phyloP scores from a whole-genome alignment of 1,284 basidiomycete genomes.

The Cryptococcus sp. region DNA sequence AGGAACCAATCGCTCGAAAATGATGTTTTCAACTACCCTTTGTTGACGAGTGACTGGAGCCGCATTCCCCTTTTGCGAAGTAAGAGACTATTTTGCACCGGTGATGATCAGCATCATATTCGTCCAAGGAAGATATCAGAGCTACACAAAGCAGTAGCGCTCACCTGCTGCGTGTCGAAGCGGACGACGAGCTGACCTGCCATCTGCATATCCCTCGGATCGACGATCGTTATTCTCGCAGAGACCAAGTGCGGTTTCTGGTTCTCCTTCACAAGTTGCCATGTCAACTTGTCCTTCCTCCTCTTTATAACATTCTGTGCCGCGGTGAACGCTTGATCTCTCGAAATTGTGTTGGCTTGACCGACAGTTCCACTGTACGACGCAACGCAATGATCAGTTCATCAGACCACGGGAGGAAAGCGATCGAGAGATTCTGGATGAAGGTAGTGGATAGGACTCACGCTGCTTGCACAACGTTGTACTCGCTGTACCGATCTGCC shows the following conservation, averaged over 20 bases:
- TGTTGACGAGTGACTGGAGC: slow-evolving; percentile 13
- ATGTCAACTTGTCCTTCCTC: slow-evolving; percentile 17
- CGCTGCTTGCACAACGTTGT: slow-evolving; percentile 25
- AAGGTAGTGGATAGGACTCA: slow-evolving; percentile 10
- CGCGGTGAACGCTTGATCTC: slow-evolving; percentile 16
- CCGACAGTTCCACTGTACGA: slow-evolving; percentile 15
- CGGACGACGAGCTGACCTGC: slow-evolving; percentile 24
- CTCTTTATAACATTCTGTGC: slow-evolving; percentile 19
- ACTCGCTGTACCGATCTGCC: slow-evolving; percentile 17
- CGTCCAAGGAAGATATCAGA: neutral
- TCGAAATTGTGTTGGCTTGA: slow-evolving; percentile 12
- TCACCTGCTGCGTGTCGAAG: slow-evolving; percentile 32
- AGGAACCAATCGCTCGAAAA: slow-evolving; percentile 26
- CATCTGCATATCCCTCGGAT: slow-evolving; percentile 19
- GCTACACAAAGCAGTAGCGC: neutral
- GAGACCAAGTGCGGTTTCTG: slow-evolving; percentile 16
- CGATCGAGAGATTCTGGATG: neutral
- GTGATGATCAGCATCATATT: neutral
- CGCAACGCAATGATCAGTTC: neutral
- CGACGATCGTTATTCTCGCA: slow-evolving; percentile 21
- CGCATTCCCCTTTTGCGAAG: slow-evolving; percentile 8
- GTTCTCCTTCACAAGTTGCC: slow-evolving; percentile 24
- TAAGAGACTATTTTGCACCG: slow-evolving; percentile 16
- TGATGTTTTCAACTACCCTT: slow-evolving; percentile 26
- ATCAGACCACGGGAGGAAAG: neutral